Evolutionary conservation across 73 alveolate genomes (phyloP), one percentile per base, ranked within the genome.

Genomic region (Stentor coeruleus): DNA sequence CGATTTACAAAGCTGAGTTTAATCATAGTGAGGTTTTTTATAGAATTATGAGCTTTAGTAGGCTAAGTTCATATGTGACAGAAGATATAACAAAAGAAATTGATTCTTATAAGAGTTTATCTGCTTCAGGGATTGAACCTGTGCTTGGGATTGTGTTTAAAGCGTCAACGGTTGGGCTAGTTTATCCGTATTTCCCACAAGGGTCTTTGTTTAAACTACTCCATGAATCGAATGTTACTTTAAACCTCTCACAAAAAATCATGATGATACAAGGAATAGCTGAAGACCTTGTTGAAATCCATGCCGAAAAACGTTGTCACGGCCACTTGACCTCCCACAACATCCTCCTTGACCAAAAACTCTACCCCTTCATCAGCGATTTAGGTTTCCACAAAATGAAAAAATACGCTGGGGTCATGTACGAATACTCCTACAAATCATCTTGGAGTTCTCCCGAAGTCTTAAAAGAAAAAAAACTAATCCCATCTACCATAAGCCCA

Each of bases 61-160:
- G 60, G 20, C 58, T 81, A 31, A 58, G 59, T 28, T 3, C 74
- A 33, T 59, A 41, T 39, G 81, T 41, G 2, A 30, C 58, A 1
- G 87, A 81, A 35, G 81, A 81, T 38, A 38, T 41, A 14, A 55
- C 28, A 3, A 14, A 4, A 0, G 87, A 59, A 35, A 11, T 81
- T 1, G 42, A 81, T 3, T 14, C 49, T 35, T 81, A 26, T 3
- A 31, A 41, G 35, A 39, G 35, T 4, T 14, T 31, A n/a, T 30
- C 15, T 28, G 33, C 37, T 58, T 26, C 26, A 36, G 26, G 38
- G 14, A 37, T 75, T 20, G 59, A 37, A 75, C 6, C 28, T 11
- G 66, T 49, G 28, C 28, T 20, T 49, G 66, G 28, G 6, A 49
- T 49, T 49, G 66, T 49, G 28, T 49, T 49, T 11, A 49, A 49